Conservation (phyloP, 2,329 filamentous ascomycete genomes). For the Cyanodermella asteris region DNA sequence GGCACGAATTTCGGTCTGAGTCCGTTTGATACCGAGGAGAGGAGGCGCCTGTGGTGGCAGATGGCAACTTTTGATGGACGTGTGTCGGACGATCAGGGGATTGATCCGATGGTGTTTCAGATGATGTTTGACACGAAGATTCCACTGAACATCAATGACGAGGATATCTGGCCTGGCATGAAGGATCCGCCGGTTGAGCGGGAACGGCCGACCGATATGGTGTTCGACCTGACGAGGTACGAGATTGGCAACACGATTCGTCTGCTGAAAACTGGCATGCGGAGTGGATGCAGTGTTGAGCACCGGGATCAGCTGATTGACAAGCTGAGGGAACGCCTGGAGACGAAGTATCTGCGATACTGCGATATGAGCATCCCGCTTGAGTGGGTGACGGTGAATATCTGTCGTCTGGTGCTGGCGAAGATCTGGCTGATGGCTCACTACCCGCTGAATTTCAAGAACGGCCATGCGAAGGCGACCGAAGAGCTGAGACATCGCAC, state of each 20-base stretch:
- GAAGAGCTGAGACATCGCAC: conserved; percentile 45
- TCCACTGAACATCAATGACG: conserved; percentile 31
- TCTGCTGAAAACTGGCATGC: conserved; percentile 13
- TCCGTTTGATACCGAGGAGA: conserved; percentile 30
- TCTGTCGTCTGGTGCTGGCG: conserved; percentile 49
- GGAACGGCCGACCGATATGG: conserved; percentile 31
- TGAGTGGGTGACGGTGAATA: conserved; percentile 46
- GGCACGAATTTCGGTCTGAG: conserved; percentile 24
- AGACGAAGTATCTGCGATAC: conserved; percentile 32
- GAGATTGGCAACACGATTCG: conserved; percentile 20
- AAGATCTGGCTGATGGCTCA: conserved; percentile 63
- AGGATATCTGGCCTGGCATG: conserved; percentile 26
- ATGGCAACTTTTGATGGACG: conserved; percentile 25
- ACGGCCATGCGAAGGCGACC: conserved; percentile 32
- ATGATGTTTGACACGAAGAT: conserved; percentile 23
- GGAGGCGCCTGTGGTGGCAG: conserved; percentile 30
- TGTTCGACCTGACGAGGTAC: conserved; percentile 28
- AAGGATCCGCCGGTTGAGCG: conserved; percentile 25
- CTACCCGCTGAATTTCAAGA: conserved; percentile 45
- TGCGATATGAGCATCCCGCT: conserved; percentile 30
- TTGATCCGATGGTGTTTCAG: conserved; percentile 22
- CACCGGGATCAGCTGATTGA: conserved; percentile 26
- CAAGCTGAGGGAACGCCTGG: conserved; percentile 30
- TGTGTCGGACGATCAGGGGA: conserved; percentile 28
- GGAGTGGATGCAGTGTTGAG: conserved; percentile 9